A percentile compares a stretch with the other conserved stretches of the same genome.
Evolutionary conservation across 768 basidiomycete genomes (phyloP).

Genomic region (Ramaria sp.): DNA sequence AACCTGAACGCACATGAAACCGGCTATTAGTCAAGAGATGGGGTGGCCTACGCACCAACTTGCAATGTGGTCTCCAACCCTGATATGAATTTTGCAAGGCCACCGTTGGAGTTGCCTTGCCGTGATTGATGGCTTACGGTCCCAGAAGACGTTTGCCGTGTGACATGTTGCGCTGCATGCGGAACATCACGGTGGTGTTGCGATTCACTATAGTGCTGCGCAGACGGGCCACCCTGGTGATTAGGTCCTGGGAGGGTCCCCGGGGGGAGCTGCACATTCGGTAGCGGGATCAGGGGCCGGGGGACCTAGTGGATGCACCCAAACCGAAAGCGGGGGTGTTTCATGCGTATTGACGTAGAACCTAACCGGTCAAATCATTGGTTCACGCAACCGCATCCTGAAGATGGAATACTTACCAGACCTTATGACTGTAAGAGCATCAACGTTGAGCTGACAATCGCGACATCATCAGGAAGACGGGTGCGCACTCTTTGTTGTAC

Average conservation of each 20-base stretch:
- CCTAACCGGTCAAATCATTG: constrained; percentile 28
- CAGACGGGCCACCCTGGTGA: constrained; percentile 11
- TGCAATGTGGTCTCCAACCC: too few relatives aligned
- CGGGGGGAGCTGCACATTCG: constrained; percentile 22
- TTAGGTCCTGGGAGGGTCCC: too few relatives aligned
- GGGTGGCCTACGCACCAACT: too few relatives aligned
- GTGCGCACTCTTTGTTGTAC: constrained; percentile 53
- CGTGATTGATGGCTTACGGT: constrained; percentile 27
- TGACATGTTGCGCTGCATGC: constrained; percentile 13
- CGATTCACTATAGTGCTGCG: constrained; percentile 12
- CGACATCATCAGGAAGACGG: constrained; percentile 8
- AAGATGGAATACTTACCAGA: constrained; percentile 19
- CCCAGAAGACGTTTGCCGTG: constrained; percentile 12
- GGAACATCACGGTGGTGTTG: constrained; percentile 10
- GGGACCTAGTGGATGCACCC: constrained; percentile 59
- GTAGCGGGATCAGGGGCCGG: constrained; percentile 19
- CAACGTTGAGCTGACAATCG: constrained; percentile 13
- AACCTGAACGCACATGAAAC: background rate
- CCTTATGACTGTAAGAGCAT: constrained; percentile 40
- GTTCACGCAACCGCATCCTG: background rate
- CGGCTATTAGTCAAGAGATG: constrained; percentile 11
- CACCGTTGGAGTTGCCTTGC: constrained; percentile 11
- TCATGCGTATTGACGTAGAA: constrained; percentile 65
- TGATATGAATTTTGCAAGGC: too few relatives aligned
- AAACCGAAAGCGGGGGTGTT: constrained; percentile 57